Conservation (phyloP, 2,329 filamentous ascomycete species). For the Dactylellina sp. region DNA sequence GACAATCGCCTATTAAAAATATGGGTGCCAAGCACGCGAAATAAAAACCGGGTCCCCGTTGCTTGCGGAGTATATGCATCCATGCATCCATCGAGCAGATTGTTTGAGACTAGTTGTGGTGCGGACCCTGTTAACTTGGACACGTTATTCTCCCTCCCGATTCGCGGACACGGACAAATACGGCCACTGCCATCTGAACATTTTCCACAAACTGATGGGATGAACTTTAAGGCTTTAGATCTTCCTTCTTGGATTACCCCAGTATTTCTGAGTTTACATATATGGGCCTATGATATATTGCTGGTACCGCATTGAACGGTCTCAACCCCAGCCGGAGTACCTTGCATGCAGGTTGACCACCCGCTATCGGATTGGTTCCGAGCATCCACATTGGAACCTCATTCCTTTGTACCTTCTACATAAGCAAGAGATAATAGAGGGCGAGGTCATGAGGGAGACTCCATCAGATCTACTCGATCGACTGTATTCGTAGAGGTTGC, state of each 20-base stretch:
- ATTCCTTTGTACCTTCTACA: no score
- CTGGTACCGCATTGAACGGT: not conserved
- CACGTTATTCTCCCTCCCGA: not conserved
- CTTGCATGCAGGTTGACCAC: constrained; percentile 3
- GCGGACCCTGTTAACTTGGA: not conserved
- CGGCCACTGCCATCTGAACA: not conserved
- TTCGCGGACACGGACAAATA: constrained; percentile 27
- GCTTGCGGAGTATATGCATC: constrained; percentile 6
- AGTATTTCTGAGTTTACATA: no score
- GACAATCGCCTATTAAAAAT: not conserved
- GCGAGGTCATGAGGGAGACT: not conserved
- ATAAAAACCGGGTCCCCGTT: constrained; percentile 1
- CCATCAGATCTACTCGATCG: not conserved
- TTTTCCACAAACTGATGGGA: constrained; percentile 25
- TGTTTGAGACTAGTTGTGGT: not conserved
- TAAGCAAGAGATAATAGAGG: no score
- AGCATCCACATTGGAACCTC: not conserved
- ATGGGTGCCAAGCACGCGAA: not conserved
- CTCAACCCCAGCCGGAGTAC: not conserved
- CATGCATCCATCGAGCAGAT: constrained; percentile 3
- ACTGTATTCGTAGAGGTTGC: not conserved
- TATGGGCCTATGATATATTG: not conserved
- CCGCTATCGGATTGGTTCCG: not conserved
- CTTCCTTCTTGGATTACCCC: not conserved
- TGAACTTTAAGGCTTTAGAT: not conserved